phyloP scores from a whole-genome alignment of 1,139 yeast genomes.

The Scheffersomyces cryptocercus region DNA sequence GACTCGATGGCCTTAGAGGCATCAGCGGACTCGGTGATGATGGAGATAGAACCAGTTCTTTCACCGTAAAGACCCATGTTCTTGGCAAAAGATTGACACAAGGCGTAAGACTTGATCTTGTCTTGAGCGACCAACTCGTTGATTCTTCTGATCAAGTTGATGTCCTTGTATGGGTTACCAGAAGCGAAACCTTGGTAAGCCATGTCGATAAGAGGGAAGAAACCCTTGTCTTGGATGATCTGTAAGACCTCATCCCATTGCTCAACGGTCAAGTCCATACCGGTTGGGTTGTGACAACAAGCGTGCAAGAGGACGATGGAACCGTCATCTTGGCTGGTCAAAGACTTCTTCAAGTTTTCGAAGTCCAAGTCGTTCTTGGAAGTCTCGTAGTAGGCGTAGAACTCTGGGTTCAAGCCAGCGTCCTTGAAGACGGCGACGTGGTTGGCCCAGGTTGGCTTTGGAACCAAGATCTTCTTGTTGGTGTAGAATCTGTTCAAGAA shows the following conservation, averaged over 20 bases:
- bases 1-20: conserved; percentile 59
- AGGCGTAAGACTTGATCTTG: conserved; percentile 54
- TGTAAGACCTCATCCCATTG: conserved; percentile 78
- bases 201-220: conserved; percentile 81
- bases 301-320: conserved; percentile 82
- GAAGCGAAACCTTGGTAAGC: conserved; percentile 95
- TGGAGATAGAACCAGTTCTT: conserved; percentile 87
- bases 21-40: conserved; percentile 51
- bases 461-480: conserved; percentile 51
- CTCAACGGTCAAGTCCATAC: conserved; percentile 78
- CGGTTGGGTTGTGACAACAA: conserved; percentile 97
- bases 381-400: conserved; percentile 55
- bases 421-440: conserved; percentile 60
- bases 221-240: conserved; percentile 52
- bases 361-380: conserved; percentile 54
- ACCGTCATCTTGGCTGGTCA: conserved; percentile 46
- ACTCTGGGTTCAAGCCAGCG: conserved; percentile 47
- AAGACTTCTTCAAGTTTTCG: conserved; percentile 48
- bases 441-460: conserved; percentile 79
- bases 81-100: conserved; percentile 93
- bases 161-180: conserved; percentile 58
- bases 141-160: conserved; percentile 50
- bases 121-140: conserved; percentile 50
- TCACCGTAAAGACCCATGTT: conserved; percentile 97
- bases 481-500: conserved; percentile 51